These are phyloP conservation scores for Papiliotrema laurentii DNA, from an alignment of 1,284 basidiomycete genomes.

Conservation along the genomic window DNA sequence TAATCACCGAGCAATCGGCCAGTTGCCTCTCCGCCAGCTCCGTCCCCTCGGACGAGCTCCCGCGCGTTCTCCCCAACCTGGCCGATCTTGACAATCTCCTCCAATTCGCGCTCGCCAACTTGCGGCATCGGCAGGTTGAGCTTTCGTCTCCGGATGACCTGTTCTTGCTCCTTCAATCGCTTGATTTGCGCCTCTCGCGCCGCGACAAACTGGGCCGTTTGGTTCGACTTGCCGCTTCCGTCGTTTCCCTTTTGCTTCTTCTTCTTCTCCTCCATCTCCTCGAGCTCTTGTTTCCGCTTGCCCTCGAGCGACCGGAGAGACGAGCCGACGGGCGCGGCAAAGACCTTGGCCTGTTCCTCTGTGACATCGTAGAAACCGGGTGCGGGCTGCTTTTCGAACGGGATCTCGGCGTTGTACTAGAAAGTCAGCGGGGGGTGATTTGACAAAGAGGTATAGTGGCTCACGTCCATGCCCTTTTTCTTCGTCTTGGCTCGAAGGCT, in stretches of 20 bases:
- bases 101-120: slow-evolving; percentile 91
- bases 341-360: slow-evolving; percentile 86
- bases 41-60: slow-evolving; percentile 62
- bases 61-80: slow-evolving; percentile 85
- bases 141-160: slow-evolving; percentile 82
- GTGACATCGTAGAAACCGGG: slow-evolving; percentile 96
- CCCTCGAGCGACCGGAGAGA: slow-evolving; percentile 82
- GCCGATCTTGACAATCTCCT: slow-evolving; percentile 98
- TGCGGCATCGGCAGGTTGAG: slow-evolving; percentile 84
- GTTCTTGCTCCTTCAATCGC: slow-evolving; percentile 93
- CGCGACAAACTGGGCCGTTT: slow-evolving; percentile 86
- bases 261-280: slow-evolving; percentile 85
- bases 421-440: slow-evolving; percentile 5
- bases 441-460: slow-evolving; percentile 45
- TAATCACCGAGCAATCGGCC: slow-evolving; percentile 86
- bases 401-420: slow-evolving; percentile 97
- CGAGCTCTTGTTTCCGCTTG: slow-evolving; percentile 67
- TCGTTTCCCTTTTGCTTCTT: slow-evolving; percentile 64
- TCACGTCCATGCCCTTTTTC: slow-evolving; percentile 92
- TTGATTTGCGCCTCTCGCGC: slow-evolving; percentile 95
- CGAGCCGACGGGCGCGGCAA: slow-evolving; percentile 85
- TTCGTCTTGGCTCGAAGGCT: slow-evolving; percentile 72
- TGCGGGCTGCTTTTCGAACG: slow-evolving; percentile 94
- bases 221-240: slow-evolving; percentile 54
- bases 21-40: slow-evolving; percentile 71